Conservation (phyloP, 108 stramenopile genomes). For the Fistulifera pelliculosa region DNA sequence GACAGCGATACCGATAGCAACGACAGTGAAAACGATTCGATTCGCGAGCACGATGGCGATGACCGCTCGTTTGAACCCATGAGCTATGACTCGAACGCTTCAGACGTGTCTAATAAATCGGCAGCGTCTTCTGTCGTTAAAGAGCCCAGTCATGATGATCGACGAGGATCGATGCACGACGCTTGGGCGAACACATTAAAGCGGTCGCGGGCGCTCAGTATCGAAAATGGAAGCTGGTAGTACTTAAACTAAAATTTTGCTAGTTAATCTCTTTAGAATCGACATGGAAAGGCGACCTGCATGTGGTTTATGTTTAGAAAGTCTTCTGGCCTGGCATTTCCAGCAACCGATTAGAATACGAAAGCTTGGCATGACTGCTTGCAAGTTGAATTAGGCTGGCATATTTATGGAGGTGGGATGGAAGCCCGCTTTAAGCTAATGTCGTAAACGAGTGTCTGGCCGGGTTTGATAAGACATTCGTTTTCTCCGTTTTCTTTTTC, state of each 20-base stretch:
- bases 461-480: conserved; percentile 82
- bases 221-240: conserved; percentile 56
- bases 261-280: too few relatives aligned
- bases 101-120: neutral
- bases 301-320: too few relatives aligned
- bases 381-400: too few relatives aligned
- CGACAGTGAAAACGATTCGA: conserved; percentile 2
- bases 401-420: conserved; percentile 75
- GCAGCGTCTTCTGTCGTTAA: neutral
- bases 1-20: conserved; percentile 5
- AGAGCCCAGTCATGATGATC: neutral
- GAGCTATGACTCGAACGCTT: conserved; percentile 1
- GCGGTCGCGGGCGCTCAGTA: conserved; percentile 34
- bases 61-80: conserved; percentile 15
- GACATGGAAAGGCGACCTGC: too few relatives aligned
- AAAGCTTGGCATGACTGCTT: too few relatives aligned
- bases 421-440: conserved; percentile 63
- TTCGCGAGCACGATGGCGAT: conserved; percentile 14
- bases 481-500: conserved; percentile 27
- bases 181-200: conserved; percentile 35
- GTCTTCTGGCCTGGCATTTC: too few relatives aligned
- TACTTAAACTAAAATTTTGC: neutral
- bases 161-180: conserved; percentile 13
- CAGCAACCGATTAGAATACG: too few relatives aligned
- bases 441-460: conserved; percentile 79